Evolutionary conservation across 306 rosid species (phyloP), one percentile per base, ranked within the genome.

Genomic region (Delonix regia): DNA sequence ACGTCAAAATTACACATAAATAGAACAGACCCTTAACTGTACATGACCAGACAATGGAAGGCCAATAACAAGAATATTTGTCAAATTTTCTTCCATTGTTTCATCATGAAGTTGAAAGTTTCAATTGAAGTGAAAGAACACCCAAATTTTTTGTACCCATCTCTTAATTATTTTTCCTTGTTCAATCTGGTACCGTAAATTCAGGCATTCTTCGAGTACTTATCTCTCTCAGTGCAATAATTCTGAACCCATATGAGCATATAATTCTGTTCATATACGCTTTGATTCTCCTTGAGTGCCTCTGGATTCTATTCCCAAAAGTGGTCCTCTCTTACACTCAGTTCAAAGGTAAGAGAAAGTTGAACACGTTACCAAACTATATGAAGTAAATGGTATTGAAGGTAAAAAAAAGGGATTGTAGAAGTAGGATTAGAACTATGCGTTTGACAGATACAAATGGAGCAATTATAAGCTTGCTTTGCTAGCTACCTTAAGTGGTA

Each of bases 401-500:
- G 24, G 13, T 33, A 44, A 33, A 21, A 68, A 77, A 86, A 80
- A 27, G 72, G 41, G 52, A 51, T 41, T 19, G 52, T 4, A 8
- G 27, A 66, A 41, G 70, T 19, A 22, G 49, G 49, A 36, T 22
- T 28, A 16, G n/a, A 69, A 78, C 83, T 77, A 33, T 44, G 75
- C 53, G 82, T 60, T 56, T 45, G 61, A 49, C 57, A 77, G 45
- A 42, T 38, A 81, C 75, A 49, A 71, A 75, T 62, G 80, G 12
- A 71, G 64, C 70, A 80, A 84, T 72, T 84, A 78, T 80, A 68
- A 51, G 65, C 78, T 79, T 78, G n/a, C n/a, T n/a, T n/a, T n/a
- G n/a, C n/a, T n/a, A 75, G 24, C 28, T 70, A 44, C 82, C 73
- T 77, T 80, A 42, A 77, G 44, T 80, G 83, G 67, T 83, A 75